Evolutionary conservation across 805 yeast genomes (phyloP).

Genomic region (Metschnikowia matae): DNA sequence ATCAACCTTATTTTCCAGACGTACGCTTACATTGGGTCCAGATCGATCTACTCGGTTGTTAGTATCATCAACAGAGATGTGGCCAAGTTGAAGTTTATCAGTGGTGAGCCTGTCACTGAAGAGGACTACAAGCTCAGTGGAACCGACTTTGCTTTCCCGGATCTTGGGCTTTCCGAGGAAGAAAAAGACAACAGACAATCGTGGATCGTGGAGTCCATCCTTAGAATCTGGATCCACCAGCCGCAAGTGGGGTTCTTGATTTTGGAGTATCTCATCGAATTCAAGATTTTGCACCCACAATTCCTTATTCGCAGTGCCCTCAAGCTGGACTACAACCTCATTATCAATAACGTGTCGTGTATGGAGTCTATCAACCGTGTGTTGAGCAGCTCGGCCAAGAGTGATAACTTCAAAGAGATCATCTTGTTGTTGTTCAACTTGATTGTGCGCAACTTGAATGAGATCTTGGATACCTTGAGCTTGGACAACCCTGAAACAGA

Average conservation of each 20-base stretch:
- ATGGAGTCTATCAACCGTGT: conserved; percentile 41
- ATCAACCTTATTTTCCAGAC: conserved; percentile 64
- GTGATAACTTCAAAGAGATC: conserved; percentile 18
- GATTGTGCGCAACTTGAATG: conserved; percentile 31
- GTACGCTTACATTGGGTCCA: conserved; percentile 76
- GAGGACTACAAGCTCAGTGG: conserved; percentile 26
- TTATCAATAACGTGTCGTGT: conserved; percentile 39
- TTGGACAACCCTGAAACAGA: conserved; percentile 13
- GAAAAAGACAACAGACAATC: conserved; percentile 27
- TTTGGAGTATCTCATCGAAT: conserved; percentile 40
- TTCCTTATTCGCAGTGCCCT: conserved; percentile 27
- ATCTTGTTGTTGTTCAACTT: conserved; percentile 20
- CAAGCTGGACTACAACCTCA: conserved; percentile 26
- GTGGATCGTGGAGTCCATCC: conserved; percentile 37
- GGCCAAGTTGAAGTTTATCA: conserved; percentile 34
- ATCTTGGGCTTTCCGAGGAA: conserved; percentile 21
- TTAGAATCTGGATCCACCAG: conserved; percentile 43
- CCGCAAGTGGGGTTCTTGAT: conserved; percentile 43
- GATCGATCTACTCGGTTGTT: conserved; percentile 63
- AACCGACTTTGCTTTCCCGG: conserved; percentile 32
- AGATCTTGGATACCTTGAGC: conserved; percentile 17
- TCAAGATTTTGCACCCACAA: conserved; percentile 29
- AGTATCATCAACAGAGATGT: conserved; percentile 39
- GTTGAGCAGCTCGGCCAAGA: conserved; percentile 21
- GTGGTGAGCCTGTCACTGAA: conserved; percentile 30